phyloP scores from a whole-genome alignment of 192 early-diverging fungal genomes.

The Entophlyctis luteolus region DNA sequence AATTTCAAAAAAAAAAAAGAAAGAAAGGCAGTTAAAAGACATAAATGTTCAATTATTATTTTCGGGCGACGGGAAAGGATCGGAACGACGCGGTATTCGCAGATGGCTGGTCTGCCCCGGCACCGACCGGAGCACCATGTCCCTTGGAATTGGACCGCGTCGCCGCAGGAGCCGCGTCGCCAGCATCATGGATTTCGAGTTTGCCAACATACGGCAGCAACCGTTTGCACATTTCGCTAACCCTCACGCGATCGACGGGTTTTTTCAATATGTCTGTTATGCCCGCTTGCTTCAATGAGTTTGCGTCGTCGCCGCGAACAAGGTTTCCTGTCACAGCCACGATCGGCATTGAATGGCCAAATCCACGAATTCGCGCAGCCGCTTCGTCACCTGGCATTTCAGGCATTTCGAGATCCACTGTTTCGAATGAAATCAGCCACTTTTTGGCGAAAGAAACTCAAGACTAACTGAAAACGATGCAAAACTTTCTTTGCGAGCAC shows the following conservation, averaged over 20 bases:
- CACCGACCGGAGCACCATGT: too few relatives aligned
- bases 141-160: too few relatives aligned
- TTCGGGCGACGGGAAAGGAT: too few relatives aligned
- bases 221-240: conserved; percentile 17
- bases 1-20: background rate
- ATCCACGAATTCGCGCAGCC: conserved; percentile 23
- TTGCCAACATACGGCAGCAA: too few relatives aligned
- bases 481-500: conserved; percentile 18
- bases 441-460: background rate
- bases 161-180: too few relatives aligned
- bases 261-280: conserved; percentile 30
- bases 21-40: conserved; percentile 17
- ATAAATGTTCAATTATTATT: background rate
- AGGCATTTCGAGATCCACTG: conserved; percentile 17
- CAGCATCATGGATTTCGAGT: too few relatives aligned
- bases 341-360: conserved; percentile 23
- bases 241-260: conserved; percentile 19
- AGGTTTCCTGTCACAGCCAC: conserved; percentile 31
- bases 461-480: conserved; percentile 22
- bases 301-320: conserved; percentile 10
- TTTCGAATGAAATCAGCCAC: background rate
- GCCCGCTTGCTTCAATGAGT: conserved; percentile 21
- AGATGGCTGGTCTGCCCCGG: too few relatives aligned
- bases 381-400: conserved; percentile 30
- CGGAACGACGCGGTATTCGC: too few relatives aligned